These are phyloP conservation scores for Fomitopsis pulvina DNA, from an alignment of 768 basidiomycete species.

Conservation along the genomic window DNA sequence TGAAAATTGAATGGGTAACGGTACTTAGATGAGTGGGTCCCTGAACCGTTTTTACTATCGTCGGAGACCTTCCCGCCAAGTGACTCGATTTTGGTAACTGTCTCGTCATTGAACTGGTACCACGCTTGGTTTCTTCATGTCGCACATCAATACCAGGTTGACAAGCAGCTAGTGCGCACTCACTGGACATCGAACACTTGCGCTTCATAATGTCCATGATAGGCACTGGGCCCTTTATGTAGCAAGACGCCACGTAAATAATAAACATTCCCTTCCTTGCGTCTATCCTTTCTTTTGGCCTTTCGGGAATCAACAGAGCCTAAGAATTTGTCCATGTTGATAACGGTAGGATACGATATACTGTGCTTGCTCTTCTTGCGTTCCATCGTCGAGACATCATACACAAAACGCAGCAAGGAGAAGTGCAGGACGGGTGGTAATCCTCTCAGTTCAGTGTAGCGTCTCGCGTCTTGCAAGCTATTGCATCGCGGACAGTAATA, in stretches of 20 bases:
- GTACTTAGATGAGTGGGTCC: slow-evolving; percentile 8
- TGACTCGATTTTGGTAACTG: slow-evolving; percentile 56
- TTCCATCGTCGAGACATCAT: slow-evolving; percentile 68
- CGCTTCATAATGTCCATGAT: slow-evolving; percentile 86
- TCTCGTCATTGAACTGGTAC: slow-evolving; percentile 93
- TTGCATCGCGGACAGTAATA: slow-evolving; percentile 79
- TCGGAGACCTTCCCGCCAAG: slow-evolving; percentile 39
- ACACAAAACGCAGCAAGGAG: slow-evolving; percentile 90
- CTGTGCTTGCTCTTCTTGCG: slow-evolving; percentile 83
- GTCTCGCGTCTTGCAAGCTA: slow-evolving; percentile 68
- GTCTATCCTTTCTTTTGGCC: background rate
- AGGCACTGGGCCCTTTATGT: slow-evolving; percentile 90
- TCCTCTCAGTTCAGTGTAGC: slow-evolving; percentile 60
- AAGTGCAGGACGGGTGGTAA: slow-evolving; percentile 90
- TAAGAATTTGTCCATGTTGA: slow-evolving; percentile 71
- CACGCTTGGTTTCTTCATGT: slow-evolving; percentile 64
- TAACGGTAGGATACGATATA: slow-evolving; percentile 65
- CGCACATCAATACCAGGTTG: background rate
- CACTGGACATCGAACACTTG: slow-evolving; percentile 73
- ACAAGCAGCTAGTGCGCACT: slow-evolving; percentile 16
- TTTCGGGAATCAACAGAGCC: slow-evolving; percentile 19
- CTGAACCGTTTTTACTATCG: slow-evolving; percentile 24
- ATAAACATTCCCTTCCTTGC: slow-evolving; percentile 38
- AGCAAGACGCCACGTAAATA: slow-evolving; percentile 80
- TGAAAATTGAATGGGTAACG: background rate